Conservation (phyloP, 2,329 filamentous ascomycete species). For the Lecanicillium sp. region DNA sequence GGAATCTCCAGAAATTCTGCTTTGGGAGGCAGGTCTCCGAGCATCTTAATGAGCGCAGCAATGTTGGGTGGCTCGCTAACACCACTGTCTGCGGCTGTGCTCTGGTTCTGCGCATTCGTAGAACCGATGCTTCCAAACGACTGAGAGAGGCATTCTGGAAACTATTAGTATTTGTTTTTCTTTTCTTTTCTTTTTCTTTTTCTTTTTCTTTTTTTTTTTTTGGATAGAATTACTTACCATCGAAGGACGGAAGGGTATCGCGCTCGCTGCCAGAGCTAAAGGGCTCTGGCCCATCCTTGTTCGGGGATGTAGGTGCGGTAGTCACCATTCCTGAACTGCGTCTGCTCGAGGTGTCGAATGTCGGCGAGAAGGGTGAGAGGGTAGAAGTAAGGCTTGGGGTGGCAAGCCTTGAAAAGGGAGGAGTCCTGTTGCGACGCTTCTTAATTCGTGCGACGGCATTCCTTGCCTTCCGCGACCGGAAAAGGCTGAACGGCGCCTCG, state of each 20-base stretch:
- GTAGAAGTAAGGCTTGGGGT: conserved; percentile 23
- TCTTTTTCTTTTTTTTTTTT: neutral
- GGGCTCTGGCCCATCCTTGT: neutral
- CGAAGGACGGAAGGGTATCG: conserved; percentile 6
- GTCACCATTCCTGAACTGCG: conserved; percentile 19
- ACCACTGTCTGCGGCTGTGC: neutral
- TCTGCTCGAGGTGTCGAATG: conserved; percentile 22
- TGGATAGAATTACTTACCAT: neutral
- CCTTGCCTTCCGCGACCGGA: conserved; percentile 16
- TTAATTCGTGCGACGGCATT: conserved; percentile 19
- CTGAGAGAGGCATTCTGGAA: conserved; percentile 7
- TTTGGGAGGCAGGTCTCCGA: neutral
- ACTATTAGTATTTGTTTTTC: neutral
- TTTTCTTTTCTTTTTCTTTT: neutral
- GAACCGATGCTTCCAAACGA: conserved; percentile 10
- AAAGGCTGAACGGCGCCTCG: conserved; percentile 13
- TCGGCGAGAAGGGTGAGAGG: conserved; percentile 21
- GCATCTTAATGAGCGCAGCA: conserved; percentile 4
- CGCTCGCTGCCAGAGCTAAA: conserved; percentile 1
- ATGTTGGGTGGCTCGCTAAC: neutral
- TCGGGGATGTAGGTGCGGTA: conserved; percentile 11
- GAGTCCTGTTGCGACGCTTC: conserved; percentile 17
- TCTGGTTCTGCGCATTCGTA: neutral
- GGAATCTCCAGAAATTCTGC: neutral
- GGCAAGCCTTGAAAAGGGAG: conserved; percentile 20